Evolutionary conservation across 176 grass and related monocot species (phyloP).

Genomic region (Lolium perenne): DNA sequence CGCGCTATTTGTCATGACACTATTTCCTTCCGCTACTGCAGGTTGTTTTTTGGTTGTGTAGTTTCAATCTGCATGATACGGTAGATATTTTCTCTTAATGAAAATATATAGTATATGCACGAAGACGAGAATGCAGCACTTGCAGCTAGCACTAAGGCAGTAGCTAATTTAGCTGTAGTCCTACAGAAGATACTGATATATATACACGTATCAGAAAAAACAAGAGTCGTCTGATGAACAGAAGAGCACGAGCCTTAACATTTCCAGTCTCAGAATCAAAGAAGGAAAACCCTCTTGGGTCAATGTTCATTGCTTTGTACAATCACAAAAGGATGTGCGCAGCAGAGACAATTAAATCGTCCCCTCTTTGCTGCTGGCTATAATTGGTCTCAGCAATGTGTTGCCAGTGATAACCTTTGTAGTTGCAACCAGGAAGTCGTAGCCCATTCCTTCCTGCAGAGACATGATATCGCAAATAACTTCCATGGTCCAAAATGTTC

Average conservation of each 20-base stretch:
- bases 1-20: too few relatives aligned
- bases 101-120: neutral
- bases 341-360: slow-evolving; percentile 22
- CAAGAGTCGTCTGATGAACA: neutral
- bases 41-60: too few relatives aligned
- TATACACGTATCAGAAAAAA: neutral
- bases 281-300: slow-evolving; percentile 7
- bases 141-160: neutral
- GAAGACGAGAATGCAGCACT: neutral
- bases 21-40: too few relatives aligned
- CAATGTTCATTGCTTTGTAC: neutral
- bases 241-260: neutral
- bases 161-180: neutral
- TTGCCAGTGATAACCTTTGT: slow-evolving; percentile 90
- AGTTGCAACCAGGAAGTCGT: slow-evolving; percentile 86
- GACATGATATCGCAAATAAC: neutral
- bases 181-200: neutral
- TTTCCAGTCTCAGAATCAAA: neutral
- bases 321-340: neutral
- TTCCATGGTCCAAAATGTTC: neutral
- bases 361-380: slow-evolving; percentile 59
- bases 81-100: too few relatives aligned
- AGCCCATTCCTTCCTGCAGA: slow-evolving; percentile 85
- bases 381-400: slow-evolving; percentile 75
- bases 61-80: too few relatives aligned